Evolutionary conservation across 2,329 filamentous ascomycete species (phyloP), one percentile per base, ranked within the genome.

Genomic region (Dactylonectria estremocensis): DNA sequence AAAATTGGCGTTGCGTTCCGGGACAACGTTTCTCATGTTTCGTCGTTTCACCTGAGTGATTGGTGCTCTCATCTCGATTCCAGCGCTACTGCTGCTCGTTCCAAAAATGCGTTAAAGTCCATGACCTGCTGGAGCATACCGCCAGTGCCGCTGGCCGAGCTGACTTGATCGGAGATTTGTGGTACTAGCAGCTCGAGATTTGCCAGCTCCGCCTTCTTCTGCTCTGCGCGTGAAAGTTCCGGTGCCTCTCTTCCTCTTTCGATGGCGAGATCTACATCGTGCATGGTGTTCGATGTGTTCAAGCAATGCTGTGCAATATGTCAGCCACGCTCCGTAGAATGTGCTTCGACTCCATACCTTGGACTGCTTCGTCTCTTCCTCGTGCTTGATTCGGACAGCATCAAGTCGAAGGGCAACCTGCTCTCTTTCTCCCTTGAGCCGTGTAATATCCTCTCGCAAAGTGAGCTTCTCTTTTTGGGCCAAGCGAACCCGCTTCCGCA

Each of bases 351-450:
- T 40, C 77, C 84, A 69, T 78, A 89, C 89, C 78, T 87, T 79
- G 61, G 86, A 83, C 64, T 86, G 82, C 67, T 83, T 84, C 58
- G 82, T 86, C 31, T 88, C 86, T 3, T 80, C 83, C 68, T 91
- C 89, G 64, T 92, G 89, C 71, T 85, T 86, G 40, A 85, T 84
- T 50, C 90, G 83, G n/a, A 91, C 82, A 8, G 88, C 88, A 69
- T 92, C 90, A 84, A 90, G 91, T 48, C 85, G 86, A 18, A 92
- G 78, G 5, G 87, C 88, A 8, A 92, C 86, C 70, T 91, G 86
- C 72, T 91, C 89, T 59, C 89, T 83, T 79, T 92, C 89, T 22
- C 83, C 82, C 52, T 88, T 85, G 64, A 91, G 83, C 1, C 84
- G 83, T 31, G 91, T 75, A n/a, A 92, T 89, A 35, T 90, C 88